Evolutionary conservation across 1,284 basidiomycete genomes (phyloP).

Genomic region (Lentinula novae-zelandiae): DNA sequence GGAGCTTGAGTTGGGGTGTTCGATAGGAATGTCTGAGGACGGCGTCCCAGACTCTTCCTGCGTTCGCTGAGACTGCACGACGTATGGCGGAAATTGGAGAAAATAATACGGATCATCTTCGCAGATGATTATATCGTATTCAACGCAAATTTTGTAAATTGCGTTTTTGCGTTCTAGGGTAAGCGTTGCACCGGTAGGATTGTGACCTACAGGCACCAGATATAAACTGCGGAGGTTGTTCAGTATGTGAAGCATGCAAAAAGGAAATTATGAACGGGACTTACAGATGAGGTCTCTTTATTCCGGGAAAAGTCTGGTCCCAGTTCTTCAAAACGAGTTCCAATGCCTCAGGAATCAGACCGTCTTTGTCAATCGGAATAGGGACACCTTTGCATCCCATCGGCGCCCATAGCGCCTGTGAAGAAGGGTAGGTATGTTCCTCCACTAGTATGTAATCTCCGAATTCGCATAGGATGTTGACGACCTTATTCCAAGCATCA

Average conservation of each 20-base stretch:
- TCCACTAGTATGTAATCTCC: conserved; percentile 57
- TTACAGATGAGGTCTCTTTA: conserved; percentile 33
- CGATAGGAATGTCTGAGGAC: conserved; percentile 21
- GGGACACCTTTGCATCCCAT: conserved; percentile 40
- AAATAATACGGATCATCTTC: conserved; percentile 63
- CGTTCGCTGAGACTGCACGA: conserved; percentile 20
- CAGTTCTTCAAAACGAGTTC: conserved; percentile 45
- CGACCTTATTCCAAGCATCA: conserved; percentile 34
- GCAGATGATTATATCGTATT: conserved; percentile 48
- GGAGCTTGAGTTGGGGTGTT: conserved; percentile 16
- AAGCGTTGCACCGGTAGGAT: conserved; percentile 54
- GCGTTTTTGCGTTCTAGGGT: conserved; percentile 44
- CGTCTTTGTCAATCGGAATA: conserved; percentile 53
- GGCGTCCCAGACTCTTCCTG: conserved; percentile 19
- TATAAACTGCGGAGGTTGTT: conserved; percentile 34
- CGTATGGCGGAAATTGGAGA: conserved; percentile 31
- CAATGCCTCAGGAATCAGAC: conserved; percentile 46
- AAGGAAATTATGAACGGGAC: conserved; percentile 21
- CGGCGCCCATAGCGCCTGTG: conserved; percentile 31
- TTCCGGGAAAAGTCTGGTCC: conserved; percentile 26
- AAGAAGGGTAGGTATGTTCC: conserved; percentile 41
- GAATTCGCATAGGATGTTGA: conserved; percentile 39
- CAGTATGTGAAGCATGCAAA: too few species aligned
- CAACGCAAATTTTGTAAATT: conserved; percentile 51
- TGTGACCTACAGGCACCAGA: conserved; percentile 32